Evolutionary conservation across 2,329 filamentous ascomycete species (phyloP), one percentile per base, ranked within the genome.

Genomic region (Aspergillus fumigatiaffinis): DNA sequence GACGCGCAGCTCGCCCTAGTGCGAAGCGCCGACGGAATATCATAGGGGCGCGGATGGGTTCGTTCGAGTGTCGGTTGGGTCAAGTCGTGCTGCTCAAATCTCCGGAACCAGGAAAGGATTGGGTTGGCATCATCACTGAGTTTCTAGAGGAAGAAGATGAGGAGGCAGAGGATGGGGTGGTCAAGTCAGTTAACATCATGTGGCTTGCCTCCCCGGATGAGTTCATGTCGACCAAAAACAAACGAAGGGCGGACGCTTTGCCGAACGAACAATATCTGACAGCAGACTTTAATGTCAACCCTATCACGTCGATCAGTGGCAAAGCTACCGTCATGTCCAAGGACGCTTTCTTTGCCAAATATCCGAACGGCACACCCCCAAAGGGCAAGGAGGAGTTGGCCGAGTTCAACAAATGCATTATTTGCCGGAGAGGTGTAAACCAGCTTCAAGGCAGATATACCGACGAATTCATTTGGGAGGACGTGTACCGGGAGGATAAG

Each of bases 241-340:
- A 90, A 76, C 96, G 94, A 77, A 82, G 91, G 68, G 82, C 79
- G 12, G 94, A 99, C 74, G 91, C 85, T 58, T 73, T 95, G 53
- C 84, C 84, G 82, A 95, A 96, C 69, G 94, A 99, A 74, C 82
- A 97, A 14, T 99, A 97, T 70, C 87, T 97, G 55, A 95, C 92
- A 0, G 84, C 90, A 0, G 88, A 90, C 23, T 94, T 89, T 76
- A 95, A 99, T 68, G 79, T 89, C 57, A 97, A 97, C 69, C 87
- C 93, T 7, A 78, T 99, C 26, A 85, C 84, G 1, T 93, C 92
- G 0, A 95, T 99, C 75, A 96, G 94, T 68, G 93, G 92, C 52
- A 95, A 89, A 66, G 94, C 92, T 0, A 86, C 79, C 17, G 82
- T 99, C 46, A 81, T 94, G 74, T 97, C 93, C 0, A 80, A 83